Conservation (phyloP, 2,329 filamentous ascomycete species). For the Scedosporium minutisporum region DNA sequence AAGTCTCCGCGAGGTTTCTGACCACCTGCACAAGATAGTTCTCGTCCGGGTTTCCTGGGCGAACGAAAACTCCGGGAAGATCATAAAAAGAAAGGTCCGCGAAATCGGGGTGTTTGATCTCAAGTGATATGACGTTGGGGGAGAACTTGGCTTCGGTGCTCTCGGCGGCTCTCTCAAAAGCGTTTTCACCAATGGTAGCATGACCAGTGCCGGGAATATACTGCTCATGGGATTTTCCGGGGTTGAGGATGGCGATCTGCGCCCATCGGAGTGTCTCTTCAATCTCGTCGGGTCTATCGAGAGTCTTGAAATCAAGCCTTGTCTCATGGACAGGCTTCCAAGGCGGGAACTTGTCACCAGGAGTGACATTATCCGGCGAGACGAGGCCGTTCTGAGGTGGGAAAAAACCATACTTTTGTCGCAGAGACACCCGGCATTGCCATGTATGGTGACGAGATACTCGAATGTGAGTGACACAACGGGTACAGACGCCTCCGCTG, state of each 20-base stretch:
- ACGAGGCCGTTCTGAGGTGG: slow-evolving; percentile 29
- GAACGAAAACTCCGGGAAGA: slow-evolving; percentile 71
- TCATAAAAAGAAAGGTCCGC: slow-evolving; percentile 77
- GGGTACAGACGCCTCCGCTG: slow-evolving; percentile 63
- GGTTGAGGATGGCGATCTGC: slow-evolving; percentile 69
- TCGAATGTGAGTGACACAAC: slow-evolving; percentile 73
- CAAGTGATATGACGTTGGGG: slow-evolving; percentile 69
- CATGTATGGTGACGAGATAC: slow-evolving; percentile 51
- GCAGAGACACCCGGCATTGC: slow-evolving; percentile 58
- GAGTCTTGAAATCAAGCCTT: slow-evolving; percentile 51
- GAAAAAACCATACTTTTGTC: slow-evolving; percentile 52
- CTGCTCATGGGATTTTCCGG: slow-evolving; percentile 37
- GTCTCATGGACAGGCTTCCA: slow-evolving; percentile 46
- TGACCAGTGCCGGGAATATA: slow-evolving; percentile 43
- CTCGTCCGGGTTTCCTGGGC: slow-evolving; percentile 53
- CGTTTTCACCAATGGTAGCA: slow-evolving; percentile 1
- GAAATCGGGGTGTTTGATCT: slow-evolving; percentile 62
- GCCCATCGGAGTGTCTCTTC: slow-evolving; percentile 63
- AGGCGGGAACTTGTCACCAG: slow-evolving; percentile 48
- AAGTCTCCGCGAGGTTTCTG: slow-evolving; percentile 57
- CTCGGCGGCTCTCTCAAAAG: slow-evolving; percentile 24
- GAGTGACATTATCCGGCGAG: slow-evolving; percentile 36
- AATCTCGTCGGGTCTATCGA: slow-evolving; percentile 52
- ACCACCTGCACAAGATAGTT: slow-evolving; percentile 64
- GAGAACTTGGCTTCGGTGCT: slow-evolving; percentile 58